Percentiles rank a stretch among this genome's conserved stretches.
These are phyloP conservation scores for Knoxia roxburghii DNA, from an alignment of 257 asterid species.

Conservation along the genomic window DNA sequence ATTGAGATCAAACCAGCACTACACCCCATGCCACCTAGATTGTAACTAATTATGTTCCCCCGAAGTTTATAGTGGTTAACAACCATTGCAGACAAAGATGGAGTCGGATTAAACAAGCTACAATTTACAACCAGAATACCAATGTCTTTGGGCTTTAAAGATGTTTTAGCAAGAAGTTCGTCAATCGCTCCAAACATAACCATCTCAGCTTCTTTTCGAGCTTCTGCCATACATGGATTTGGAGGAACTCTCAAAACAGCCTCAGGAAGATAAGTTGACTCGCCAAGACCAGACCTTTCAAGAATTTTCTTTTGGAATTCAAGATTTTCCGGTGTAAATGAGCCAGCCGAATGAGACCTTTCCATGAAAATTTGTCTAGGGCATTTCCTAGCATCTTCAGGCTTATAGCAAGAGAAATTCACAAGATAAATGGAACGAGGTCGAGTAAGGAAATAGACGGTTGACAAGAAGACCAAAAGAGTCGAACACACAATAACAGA, in stretches of 20 bases:
- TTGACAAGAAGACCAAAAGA: constrained; percentile 60
- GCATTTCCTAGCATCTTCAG: constrained; percentile 59
- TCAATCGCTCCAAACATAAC: constrained; percentile 86
- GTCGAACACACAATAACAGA: constrained; percentile 54
- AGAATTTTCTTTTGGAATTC: constrained; percentile 64
- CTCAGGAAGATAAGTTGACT: constrained; percentile 64
- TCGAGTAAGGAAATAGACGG: constrained; percentile 62
- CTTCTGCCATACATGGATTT: constrained; percentile 71
- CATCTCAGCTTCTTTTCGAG: constrained; percentile 67
- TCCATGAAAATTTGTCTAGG: constrained; percentile 66
- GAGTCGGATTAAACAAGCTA: constrained; percentile 81
- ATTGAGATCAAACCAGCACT: constrained; percentile 78
- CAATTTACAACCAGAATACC: constrained; percentile 81
- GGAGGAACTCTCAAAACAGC: constrained; percentile 67
- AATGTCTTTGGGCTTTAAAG: constrained; percentile 61
- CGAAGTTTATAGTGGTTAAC: constrained; percentile 71
- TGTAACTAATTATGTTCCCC: constrained; percentile 61
- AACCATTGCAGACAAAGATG: constrained; percentile 77
- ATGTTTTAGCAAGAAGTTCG: constrained; percentile 61
- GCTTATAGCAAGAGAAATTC: constrained; percentile 71
- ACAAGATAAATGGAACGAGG: constrained; percentile 79
- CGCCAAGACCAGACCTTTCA: constrained; percentile 85
- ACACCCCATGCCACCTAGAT: constrained; percentile 89
- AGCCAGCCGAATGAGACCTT: constrained; percentile 39
- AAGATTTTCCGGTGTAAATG: constrained; percentile 48